Base-by-base conservation (phyloP, 352 stramenopile species). In the Phytophthora idaei region DNA sequence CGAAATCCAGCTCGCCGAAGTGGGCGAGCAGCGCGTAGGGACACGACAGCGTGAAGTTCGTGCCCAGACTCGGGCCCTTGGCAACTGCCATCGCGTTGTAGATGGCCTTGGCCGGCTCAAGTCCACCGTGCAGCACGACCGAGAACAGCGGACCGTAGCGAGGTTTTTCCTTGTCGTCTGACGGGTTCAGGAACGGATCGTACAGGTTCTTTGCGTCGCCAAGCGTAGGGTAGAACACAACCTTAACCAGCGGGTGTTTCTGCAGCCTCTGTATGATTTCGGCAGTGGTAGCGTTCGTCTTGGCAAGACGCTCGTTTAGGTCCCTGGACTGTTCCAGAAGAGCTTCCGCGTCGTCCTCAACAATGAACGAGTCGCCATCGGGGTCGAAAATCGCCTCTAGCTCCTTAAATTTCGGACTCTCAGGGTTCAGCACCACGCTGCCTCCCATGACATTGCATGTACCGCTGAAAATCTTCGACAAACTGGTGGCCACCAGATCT, bases 381-480 rank as follows among this genome's bases (percentile, higher is more conserved):
- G 71, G 53, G 29, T 72, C 54, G 1, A 87, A 74, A 37, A 78
- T 44, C 6, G 65, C 53, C 15, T 74, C 67, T 4, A 95, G 77
- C 39, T 85, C 74, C 28, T 71, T 66, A 50, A 88, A 78, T 28
- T 68, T 49, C 0, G 69, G 64, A 10, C 87, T 81, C 17, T 77
- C 57, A 0, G 89, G 86, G 72, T 97, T 98, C 17, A 95, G 47
- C 17, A 98, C 86, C 10, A 98, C 67, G 47, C 89, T 97, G 15
- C 95, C 95, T 25, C 74, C 94, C 81, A 98, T 98, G n/a, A 93
- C 84, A 64, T 96, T 94, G 42, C 92, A 87, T 7, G 83, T 85
- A 12, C 95, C 95, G 50, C 87, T 95, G 54, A 98, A 98, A 52
- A 98, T 89, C 77, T 98, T 98, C 29, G 93, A 97, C 37, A 98